Conservation (phyloP, 2,329 filamentous ascomycete species). For the Dactylellina leptospora region DNA sequence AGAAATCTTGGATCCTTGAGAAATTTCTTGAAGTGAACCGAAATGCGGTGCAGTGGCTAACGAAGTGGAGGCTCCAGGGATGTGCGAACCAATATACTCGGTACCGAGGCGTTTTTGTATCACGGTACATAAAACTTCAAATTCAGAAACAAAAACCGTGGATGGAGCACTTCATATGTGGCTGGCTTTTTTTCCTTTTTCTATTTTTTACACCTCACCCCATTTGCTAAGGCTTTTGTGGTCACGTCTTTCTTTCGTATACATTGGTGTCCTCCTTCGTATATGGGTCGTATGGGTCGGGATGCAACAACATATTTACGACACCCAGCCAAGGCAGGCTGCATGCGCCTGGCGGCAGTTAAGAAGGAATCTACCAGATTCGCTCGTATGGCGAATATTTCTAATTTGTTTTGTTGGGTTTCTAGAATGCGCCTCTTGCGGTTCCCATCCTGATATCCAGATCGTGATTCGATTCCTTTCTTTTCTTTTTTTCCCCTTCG, state of each 20-base stretch:
- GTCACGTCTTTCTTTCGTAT: neutral
- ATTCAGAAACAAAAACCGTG: too few relatives aligned
- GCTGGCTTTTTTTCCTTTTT: neutral
- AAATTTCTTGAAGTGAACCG: neutral
- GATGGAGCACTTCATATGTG: too few relatives aligned
- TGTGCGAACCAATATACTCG: neutral
- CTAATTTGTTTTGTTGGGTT: neutral
- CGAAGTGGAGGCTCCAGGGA: neutral
- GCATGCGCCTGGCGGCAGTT: constrained; percentile 12
- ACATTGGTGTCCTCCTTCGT: neutral
- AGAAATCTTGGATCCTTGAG: neutral
- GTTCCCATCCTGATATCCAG: too few relatives aligned
- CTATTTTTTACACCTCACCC: neutral
- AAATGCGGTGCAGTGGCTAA: constrained; percentile 2
- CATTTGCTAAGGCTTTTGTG: constrained; percentile 1
- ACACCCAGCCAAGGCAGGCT: neutral
- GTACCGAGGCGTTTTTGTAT: constrained; percentile 1
- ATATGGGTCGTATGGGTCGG: neutral
- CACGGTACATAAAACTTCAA: neutral
- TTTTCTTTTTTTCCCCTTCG: too few relatives aligned
- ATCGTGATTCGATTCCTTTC: too few relatives aligned
- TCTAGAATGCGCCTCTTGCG: neutral
- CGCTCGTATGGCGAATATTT: neutral
- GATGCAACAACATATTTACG: neutral
- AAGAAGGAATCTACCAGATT: neutral